Percentiles rank a stretch among this genome's conserved stretches.
Conservation (phyloP, 2,329 filamentous ascomycete species). For the Cercospora beticola region DNA sequence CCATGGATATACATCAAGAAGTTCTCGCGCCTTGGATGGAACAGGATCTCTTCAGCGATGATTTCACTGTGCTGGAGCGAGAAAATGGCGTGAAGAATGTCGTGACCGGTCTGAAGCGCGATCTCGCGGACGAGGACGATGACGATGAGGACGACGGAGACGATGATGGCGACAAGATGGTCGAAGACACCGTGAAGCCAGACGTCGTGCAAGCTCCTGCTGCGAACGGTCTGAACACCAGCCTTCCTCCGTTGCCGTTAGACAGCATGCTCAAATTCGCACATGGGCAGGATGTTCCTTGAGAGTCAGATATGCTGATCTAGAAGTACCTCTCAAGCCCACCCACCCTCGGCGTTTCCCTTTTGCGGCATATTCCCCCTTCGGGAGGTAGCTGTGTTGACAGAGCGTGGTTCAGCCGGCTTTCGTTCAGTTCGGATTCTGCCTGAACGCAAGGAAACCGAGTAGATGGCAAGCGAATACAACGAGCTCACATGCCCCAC, state of each 20-base stretch:
- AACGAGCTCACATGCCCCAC: background rate
- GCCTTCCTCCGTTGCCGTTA: slow-evolving; percentile 32
- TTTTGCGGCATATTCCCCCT: background rate
- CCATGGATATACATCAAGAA: slow-evolving; percentile 49
- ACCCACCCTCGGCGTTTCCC: background rate
- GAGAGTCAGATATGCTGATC: background rate
- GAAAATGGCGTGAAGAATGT: slow-evolving; percentile 67
- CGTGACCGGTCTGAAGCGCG: slow-evolving; percentile 66
- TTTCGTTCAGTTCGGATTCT: background rate
- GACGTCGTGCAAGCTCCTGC: slow-evolving; percentile 1
- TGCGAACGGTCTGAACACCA: slow-evolving; percentile 14
- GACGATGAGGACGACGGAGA: slow-evolving; percentile 45
- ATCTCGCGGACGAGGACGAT: slow-evolving; percentile 55
- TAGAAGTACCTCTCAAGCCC: background rate
- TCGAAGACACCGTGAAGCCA: slow-evolving; percentile 26
- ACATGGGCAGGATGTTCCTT: slow-evolving; percentile 14
- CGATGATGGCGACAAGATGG: slow-evolving; percentile 21
- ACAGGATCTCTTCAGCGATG: slow-evolving; percentile 46
- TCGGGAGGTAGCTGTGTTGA: background rate
- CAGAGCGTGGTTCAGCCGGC: background rate
- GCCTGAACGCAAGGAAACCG: background rate
- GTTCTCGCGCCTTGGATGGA: slow-evolving; percentile 37
- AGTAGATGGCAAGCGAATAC: background rate
- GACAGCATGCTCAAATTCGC: slow-evolving; percentile 31
- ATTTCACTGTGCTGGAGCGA: slow-evolving; percentile 71